Evolutionary conservation across 2,329 filamentous ascomycete species (phyloP).

Genomic region (Paraphaeosphaeria sporulosa): DNA sequence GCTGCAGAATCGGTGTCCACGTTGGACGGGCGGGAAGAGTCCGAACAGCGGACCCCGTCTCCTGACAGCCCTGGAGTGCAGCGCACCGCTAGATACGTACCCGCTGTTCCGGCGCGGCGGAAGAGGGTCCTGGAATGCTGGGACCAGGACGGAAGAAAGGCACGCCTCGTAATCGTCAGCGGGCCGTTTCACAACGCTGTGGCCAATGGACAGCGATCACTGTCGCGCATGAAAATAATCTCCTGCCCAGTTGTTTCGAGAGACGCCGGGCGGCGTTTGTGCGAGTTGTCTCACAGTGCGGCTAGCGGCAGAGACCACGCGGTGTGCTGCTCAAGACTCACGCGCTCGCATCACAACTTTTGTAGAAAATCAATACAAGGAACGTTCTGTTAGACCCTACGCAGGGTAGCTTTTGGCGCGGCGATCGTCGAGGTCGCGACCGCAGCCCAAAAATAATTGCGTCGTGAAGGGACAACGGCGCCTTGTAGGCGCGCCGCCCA

Average conservation of each 20-base stretch:
- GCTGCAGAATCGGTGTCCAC: constrained; percentile 3
- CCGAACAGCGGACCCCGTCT: constrained; percentile 1
- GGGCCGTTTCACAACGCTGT: constrained; percentile 7
- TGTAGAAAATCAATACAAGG: no score
- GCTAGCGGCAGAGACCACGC: neutral
- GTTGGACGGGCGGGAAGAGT: neutral
- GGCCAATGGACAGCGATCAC: constrained; percentile 6
- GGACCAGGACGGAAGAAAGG: neutral
- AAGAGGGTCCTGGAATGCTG: neutral
- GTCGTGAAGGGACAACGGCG: constrained; percentile 7
- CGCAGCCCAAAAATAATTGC: constrained; percentile 13
- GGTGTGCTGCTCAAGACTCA: neutral
- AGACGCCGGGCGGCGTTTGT: constrained; percentile 1
- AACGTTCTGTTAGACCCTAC: no score
- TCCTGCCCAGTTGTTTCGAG: constrained; percentile 12
- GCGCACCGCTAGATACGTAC: neutral
- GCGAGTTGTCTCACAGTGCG: neutral
- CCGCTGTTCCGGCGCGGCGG: constrained; percentile 1
- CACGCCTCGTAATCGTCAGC: constrained; percentile 6
- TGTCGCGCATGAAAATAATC: constrained; percentile 14
- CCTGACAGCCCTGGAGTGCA: neutral
- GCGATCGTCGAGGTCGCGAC: constrained; percentile 1
- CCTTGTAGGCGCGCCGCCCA: constrained; percentile 8
- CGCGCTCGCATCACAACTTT: neutral
- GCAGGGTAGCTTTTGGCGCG: neutral